Base-by-base conservation (phyloP, 1,284 basidiomycete species). In the Lentinula novae-zelandiae region DNA sequence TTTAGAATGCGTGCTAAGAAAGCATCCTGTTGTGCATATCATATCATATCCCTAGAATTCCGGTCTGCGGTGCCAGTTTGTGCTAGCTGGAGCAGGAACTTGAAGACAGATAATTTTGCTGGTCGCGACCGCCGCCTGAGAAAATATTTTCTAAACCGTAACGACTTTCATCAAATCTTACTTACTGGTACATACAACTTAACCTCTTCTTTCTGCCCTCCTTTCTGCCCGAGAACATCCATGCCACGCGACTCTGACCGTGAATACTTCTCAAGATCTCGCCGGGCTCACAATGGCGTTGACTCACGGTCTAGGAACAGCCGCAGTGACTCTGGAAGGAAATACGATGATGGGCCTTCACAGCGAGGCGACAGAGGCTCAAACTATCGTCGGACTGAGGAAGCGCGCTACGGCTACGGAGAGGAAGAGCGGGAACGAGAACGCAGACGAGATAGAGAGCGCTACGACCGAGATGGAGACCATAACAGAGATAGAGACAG, bases 401-500 rank as follows among this genome's bases (percentile, higher is more conserved):
- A 60, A n/a, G 42, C 51, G 17, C 60, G 61, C n/a, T 65, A 64
- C 54, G 65, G 65, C 15, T 78, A 78, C 55, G 68, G 71, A 36
- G 77, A 80, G 61, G 67, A 70, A 20, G 73, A 75, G 52, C 70
- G 75, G 40, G 77, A 81, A 64, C 67, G 76, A 33, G 75, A 79
- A 63, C 67, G 74, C 33, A 76, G 78, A 55, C 68, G 75, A 58
- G 79, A 83, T 58, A 71, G 77, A 62, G 75, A 78, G 56, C 73
- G 77, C 60, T 77, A 76, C 65, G 75, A 77, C 60, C 62, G 67
- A 50, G 64, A 66, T 52, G 71, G 76, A 61, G 75, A 78, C 59
- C 62, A 67, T 53, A 64, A 66, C 52, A 68, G 69, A 60, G 71
- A 72, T 59, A 60, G 65, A 60, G 63, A 67, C 60, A 60, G 65